Evolutionary conservation across 2,329 filamentous ascomycete species (phyloP), one percentile per base, ranked within the genome.

Genomic region (Fusarium setosum): DNA sequence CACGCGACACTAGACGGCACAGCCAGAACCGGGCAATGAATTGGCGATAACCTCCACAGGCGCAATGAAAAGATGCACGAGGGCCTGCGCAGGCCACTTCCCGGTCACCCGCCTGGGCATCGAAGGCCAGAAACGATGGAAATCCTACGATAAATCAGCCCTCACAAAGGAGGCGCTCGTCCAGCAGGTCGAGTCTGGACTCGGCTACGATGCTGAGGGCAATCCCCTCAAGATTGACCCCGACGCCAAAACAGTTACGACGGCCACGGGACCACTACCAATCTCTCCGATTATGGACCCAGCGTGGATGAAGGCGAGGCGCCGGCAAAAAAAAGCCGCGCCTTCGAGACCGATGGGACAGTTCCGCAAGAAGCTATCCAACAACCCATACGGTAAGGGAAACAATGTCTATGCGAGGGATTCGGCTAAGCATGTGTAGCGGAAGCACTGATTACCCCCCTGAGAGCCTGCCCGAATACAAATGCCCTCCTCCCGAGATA

Each of bases 311-410:
- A 75, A 81, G 32, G 78, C 80, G 0, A 80, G 75, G 56, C 73
- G 79, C 35, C 79, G 80, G 13, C 83, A 78, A 61, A 81, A 75
- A 40, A 82, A 81, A 57, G 69, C 74, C 1, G 77, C 58, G 32
- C 72, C 41, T 74, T 76, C 58, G 56, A 75, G 64, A 26, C 70
- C 73, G 0, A 67, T 58, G 3, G 80, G 77, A 12, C 76, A 82
- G 3, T 86, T 92, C 59, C 86, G 90, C 70, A 81, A 80, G 56
- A 84, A 86, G 59, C 77, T 93, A 2, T 79, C 79, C 26, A 81
- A 82, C 34, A 94, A 92, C 65, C 82, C 89, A 3, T 93, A 86
- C 67, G 91, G 89, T 91, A 79, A 26, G 79, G 12, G 8, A 13
- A 10, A 7, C 35, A 11, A 13, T 4, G 12, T 5, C 15, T 34